Evolutionary conservation across 2,329 filamentous ascomycete species (phyloP), one percentile per base, ranked within the genome.

Genomic region (Pseudocercospora crystallina): DNA sequence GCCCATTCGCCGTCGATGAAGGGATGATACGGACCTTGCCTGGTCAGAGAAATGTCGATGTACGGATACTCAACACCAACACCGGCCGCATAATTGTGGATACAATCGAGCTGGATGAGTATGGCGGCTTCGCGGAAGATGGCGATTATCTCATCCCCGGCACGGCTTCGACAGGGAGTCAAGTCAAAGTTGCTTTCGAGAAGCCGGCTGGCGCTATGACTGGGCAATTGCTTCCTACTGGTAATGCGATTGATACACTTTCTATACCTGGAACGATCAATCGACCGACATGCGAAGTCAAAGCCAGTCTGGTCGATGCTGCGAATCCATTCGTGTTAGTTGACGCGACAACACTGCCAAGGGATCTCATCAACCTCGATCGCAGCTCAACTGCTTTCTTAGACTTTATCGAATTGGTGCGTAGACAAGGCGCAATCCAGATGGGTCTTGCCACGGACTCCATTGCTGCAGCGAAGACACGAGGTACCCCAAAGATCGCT

Each of bases 401-500:
- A 9, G 45, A 53, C 13, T 53, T 60, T 11, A 43, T 61, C 12
- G 59, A 62, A 32, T 35, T 17, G 10, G 42, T 62, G 5, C 49
- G 60, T 15, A 43, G 55, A 34, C 43, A 55, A 33, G 59, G 52
- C 31, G 60, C 59, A 9, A 48, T 62, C 3, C 14, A 46, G 11
- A 61, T 61, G 58, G 55, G 59, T 9, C 44, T 61, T 14, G 57
- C 59, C 3, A 47, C 33, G 12, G 48, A 45, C 34, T 31, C 49
- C 5, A 47, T 51, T 5, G 58, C 59, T 14, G 66, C 65, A 9
- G 60, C 53, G 10, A 47, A 47, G 33, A 58, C 53, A 10, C 49
- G 59, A 49, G 60, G 58, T 5, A 61, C 59, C 12, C 60, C 60
- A 4, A 62, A 60, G 47, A 58, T 62, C 8, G 60, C 59, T 15